Evolutionary conservation across 345 rosid genomes (phyloP).

Genomic region (Lepidium sativum): DNA sequence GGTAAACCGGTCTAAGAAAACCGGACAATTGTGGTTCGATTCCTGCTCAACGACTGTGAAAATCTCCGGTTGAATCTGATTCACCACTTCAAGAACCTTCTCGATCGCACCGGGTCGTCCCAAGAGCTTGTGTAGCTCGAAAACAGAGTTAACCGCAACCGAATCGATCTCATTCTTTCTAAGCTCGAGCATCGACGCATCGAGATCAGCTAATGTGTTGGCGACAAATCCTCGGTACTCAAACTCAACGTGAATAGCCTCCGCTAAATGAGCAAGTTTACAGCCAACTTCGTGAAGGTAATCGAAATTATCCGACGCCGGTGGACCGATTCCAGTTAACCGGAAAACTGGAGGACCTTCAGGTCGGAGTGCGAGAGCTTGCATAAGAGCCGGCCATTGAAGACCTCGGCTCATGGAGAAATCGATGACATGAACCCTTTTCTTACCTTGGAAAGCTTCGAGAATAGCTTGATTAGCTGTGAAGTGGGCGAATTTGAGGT

Average conservation of each 20-base stretch:
- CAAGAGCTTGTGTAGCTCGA: conserved; percentile 60
- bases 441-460: conserved; percentile 61
- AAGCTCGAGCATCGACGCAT: conserved; percentile 56
- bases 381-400: conserved; percentile 87
- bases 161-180: conserved; percentile 48
- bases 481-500: conserved; percentile 81
- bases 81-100: conserved; percentile 50
- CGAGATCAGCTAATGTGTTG: conserved; percentile 63
- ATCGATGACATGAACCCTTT: conserved; percentile 62
- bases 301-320: conserved; percentile 47
- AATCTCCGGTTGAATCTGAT: conserved; percentile 57
- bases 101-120: conserved; percentile 55
- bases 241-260: conserved; percentile 58
- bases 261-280: conserved; percentile 72
- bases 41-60: conserved; percentile 75
- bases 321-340: conserved; percentile 74
- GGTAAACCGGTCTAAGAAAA: conserved; percentile 68
- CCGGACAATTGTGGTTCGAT: conserved; percentile 62
- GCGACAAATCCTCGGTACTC: conserved; percentile 74
- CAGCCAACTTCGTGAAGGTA: conserved; percentile 70
- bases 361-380: conserved; percentile 62
- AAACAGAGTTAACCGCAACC: conserved; percentile 74
- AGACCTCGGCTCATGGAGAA: conserved; percentile 64
- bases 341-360: conserved; percentile 73
- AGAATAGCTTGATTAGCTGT: conserved; percentile 81